These are phyloP conservation scores for Moesziomyces parantarcticus DNA, from an alignment of 1,284 basidiomycete species.

Conservation along the genomic window DNA sequence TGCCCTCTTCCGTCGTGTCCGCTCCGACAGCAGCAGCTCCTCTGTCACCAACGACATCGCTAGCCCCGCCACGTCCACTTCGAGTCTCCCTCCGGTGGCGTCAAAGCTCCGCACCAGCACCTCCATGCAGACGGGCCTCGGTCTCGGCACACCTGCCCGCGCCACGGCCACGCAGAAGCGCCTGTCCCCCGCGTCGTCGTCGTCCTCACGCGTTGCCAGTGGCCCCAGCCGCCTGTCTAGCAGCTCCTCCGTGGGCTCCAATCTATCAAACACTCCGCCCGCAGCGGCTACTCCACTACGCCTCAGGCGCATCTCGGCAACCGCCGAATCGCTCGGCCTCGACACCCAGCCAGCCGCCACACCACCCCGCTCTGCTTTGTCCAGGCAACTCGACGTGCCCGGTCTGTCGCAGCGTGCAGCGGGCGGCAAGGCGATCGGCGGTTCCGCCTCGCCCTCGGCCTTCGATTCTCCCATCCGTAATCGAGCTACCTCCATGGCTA, in stretches of 20 bases:
- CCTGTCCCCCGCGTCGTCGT: constrained; percentile 15
- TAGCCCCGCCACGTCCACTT: constrained; percentile 31
- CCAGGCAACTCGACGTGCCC: constrained; percentile 35
- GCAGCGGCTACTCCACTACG: constrained; percentile 22
- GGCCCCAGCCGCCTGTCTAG: constrained; percentile 37
- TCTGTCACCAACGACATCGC: constrained; percentile 26
- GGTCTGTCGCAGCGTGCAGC: constrained; percentile 1
- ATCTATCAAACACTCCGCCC: constrained; percentile 42
- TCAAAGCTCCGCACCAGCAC: constrained; percentile 28
- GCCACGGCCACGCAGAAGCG: constrained; percentile 15
- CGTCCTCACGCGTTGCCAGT: constrained; percentile 30
- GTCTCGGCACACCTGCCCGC: constrained; percentile 40
- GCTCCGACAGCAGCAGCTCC: constrained; percentile 38
- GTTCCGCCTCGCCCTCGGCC: constrained; percentile 24
- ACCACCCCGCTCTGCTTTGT: constrained; percentile 13
- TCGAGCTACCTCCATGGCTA: constrained; percentile 39
- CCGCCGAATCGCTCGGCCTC: constrained; percentile 36
- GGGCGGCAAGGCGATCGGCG: constrained; percentile 6
- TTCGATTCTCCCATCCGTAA: constrained; percentile 30
- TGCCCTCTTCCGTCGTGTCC: constrained; percentile 71
- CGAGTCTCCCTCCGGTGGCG: constrained; percentile 27
- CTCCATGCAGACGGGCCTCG: constrained; percentile 35
- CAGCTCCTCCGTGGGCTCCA: constrained; percentile 37
- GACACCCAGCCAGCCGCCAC: constrained; percentile 28
- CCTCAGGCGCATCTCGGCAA: constrained; percentile 41